Evolutionary conservation across 345 rosid species (phyloP), one percentile per base, ranked within the genome.

Genomic region (Eucalyptus regnans): DNA sequence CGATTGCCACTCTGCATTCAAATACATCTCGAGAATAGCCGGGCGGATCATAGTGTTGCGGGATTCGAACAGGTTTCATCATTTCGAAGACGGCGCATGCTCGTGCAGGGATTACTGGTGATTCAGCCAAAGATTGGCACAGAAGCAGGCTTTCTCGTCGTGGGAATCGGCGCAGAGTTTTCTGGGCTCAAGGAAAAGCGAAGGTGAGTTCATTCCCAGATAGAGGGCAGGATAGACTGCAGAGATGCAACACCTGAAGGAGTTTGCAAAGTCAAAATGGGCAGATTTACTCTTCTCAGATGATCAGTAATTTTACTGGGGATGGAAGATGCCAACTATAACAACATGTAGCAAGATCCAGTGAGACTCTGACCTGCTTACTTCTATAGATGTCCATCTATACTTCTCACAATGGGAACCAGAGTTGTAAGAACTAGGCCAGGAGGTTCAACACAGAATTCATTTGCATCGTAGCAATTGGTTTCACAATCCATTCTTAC

Each of bases 1-100:
- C 15, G 98, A 97, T 86, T 96, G 98, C 54, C 99, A 97, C 88
- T 89, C 94, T 86, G 97, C 97, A 50, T 95, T 97, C 90, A 97
- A 95, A 92, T 96, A 93, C 85, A 96, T 97, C 89, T 96, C 99
- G 23, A 95, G 93, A 93, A 92, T 95, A 60, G 96, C 91, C 51
- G 92, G 92, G 33, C 92, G 97, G 88, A 88, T 51, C 90, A 96
- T 97, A 86, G 93, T 96, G 43, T 50, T 97, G 31, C 92, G 99
- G 90, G 99, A 97, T 89, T 96, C 98, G 3, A 95, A 92, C 92
- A 93, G 99, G 91, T 97, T 97, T 92, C 99, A 97, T 94, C 99
- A 97, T 91, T 97, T 97, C 86, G 89, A 91, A 86, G 94, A 93
- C 33, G 99, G 99, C 31, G 91, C 89, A 58, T 96, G 99, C 91